Evolutionary conservation across 176 grass and related monocot species (phyloP), one percentile per base, ranked within the genome.

Genomic region (Oryza rufipogon): DNA sequence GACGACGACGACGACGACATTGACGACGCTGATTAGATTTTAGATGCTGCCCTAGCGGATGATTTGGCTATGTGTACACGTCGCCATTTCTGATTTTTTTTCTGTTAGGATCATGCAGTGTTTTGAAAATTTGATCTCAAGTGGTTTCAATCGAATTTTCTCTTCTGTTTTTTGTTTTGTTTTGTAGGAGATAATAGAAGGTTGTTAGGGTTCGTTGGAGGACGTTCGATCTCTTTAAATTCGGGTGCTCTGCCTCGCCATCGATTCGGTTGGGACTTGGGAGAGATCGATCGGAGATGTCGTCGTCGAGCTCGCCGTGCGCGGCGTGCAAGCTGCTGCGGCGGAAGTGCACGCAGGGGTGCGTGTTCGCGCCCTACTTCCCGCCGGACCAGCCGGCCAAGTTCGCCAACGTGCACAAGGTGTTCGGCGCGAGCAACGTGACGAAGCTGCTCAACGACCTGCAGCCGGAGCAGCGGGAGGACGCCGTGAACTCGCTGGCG

Each of bases 361-460:
- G 96, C 67, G 86, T 96, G 16, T 96, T 98, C 48, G 91, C 93
- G 23, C 96, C 96, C 28, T 96, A 98, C 86, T 98, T 98, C 78
- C 96, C 96, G 74, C 96, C 93, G 6, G 96, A 98, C 83, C 90
- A 96, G 60, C 93, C 93, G 1, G 20, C 56, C 34, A 93, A 88
- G 80, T 99, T 99, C 66, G 85, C 91, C n/a, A 90, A 70, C 81
- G 96, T 99, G 60, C 96, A 99, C 93, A 86, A 84, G 66, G 89
- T 99, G 4, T 99, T 99, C 80, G 93, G 96, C 25, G 93, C 93
- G 36, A 99, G 96, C 89, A 99, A 99, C 87, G 93, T 99, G 6
- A 83, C 91, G 13, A 99, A 99, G 86, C 81, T 99, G 25, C 91
- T 98, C 41, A 89, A 83, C 77, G 96, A 98, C 2, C 83, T 98